Conservation (phyloP, 371 early-diverging fungal genomes). For the Massospora cicadina region DNA sequence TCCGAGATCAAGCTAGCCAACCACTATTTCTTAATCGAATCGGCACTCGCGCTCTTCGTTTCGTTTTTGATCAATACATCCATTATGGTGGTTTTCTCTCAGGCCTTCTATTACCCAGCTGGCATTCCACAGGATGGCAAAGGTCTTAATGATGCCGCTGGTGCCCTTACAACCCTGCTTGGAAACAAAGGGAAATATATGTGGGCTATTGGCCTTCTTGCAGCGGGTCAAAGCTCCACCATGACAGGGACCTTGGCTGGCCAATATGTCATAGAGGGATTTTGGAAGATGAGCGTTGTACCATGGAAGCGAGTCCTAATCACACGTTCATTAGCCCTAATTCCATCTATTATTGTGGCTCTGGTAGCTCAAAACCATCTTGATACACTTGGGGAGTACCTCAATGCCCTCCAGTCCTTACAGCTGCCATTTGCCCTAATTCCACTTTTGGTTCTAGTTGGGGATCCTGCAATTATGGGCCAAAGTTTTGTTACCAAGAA, state of each 20-base stretch:
- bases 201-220: conserved; percentile 47
- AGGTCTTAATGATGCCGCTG: conserved; percentile 41
- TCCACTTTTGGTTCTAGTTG: conserved; percentile 43
- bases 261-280: conserved; percentile 56
- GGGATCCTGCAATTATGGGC: conserved; percentile 9
- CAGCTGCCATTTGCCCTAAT: conserved; percentile 52
- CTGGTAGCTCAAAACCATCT: conserved; percentile 36
- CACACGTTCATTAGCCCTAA: conserved; percentile 41
- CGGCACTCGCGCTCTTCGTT: conserved; percentile 35
- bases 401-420: conserved; percentile 50
- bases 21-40: conserved; percentile 46
- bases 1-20: conserved; percentile 41
- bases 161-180: conserved; percentile 29
- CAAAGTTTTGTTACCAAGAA: background rate
- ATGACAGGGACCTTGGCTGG: conserved; percentile 62
- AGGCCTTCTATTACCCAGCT: conserved; percentile 31
- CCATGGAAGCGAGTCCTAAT: conserved; percentile 49
- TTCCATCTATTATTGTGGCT: conserved; percentile 47
- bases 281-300: conserved; percentile 32
- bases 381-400: conserved; percentile 43
- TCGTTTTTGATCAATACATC: conserved; percentile 53
- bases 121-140: conserved; percentile 15
- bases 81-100: conserved; percentile 47
- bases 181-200: conserved; percentile 36
- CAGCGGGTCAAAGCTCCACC: conserved; percentile 47